Evolutionary conservation across 805 yeast species (phyloP).

Genomic region (Lipomyces yamadae): DNA sequence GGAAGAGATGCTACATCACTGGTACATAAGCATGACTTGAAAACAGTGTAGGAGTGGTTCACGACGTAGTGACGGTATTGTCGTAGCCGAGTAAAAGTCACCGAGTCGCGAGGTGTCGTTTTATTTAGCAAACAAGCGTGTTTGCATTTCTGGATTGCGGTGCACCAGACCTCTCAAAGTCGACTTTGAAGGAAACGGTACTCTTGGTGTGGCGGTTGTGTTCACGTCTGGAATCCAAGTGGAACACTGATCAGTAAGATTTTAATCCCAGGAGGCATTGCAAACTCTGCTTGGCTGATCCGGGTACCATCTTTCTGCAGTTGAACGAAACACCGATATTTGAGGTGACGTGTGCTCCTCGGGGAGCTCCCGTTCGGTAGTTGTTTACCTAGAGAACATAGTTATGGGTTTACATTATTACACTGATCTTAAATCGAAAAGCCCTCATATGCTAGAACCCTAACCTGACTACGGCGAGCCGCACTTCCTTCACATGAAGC

Average conservation of each 20-base stretch:
- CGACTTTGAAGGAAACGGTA: slow-evolving; percentile 40
- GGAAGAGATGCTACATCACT: slow-evolving; percentile 55
- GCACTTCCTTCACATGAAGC: too few species aligned
- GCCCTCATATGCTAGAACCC: too few species aligned
- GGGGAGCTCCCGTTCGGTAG: slow-evolving; percentile 23
- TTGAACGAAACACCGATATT: slow-evolving; percentile 38
- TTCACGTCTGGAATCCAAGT: slow-evolving; percentile 41
- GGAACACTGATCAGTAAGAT: slow-evolving; percentile 40
- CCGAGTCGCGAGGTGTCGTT: slow-evolving; percentile 17
- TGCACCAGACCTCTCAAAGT: slow-evolving; percentile 42
- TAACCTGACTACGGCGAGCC: too few species aligned
- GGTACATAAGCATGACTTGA: slow-evolving; percentile 45
- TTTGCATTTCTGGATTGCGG: slow-evolving; percentile 40
- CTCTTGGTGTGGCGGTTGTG: slow-evolving; percentile 41
- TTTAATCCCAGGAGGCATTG: slow-evolving; percentile 38
- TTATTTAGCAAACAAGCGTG: slow-evolving; percentile 37
- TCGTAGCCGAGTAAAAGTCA: slow-evolving; percentile 11
- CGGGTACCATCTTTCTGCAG: slow-evolving; percentile 34
- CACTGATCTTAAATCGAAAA: too few species aligned
- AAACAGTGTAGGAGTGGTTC: slow-evolving; percentile 19
- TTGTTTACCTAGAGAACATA: not conserved
- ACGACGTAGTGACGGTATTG: slow-evolving; percentile 30
- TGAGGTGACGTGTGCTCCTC: slow-evolving; percentile 29
- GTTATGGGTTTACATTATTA: too few species aligned
- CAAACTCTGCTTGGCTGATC: slow-evolving; percentile 41